Evolutionary conservation across 805 yeast genomes (phyloP), one percentile per base, ranked within the genome.

Genomic region (Nakazawaea molendinolei): DNA sequence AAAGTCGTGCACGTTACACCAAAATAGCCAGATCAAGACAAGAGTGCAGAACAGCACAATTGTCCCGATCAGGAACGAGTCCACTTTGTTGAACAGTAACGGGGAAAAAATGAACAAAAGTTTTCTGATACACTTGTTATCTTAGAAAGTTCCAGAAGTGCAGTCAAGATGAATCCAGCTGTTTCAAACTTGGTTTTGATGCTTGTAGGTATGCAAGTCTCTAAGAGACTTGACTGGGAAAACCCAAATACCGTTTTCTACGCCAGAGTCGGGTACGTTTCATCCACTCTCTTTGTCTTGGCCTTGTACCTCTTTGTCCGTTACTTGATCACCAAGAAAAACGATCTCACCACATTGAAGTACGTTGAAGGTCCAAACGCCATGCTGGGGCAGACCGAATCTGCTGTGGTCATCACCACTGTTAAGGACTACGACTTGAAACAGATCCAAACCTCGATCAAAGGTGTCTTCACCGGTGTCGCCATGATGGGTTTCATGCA

Each of bases 401-500:
- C 74, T 44, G 76, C 75, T 60, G 72, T 87, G 43, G 83, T 84
- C 44, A 85, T 90, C 46, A 86, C 96, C 47, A 90, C 97, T 36
- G 86, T 87, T 46, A 86, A 78, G 69, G 96, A 92, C 51, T 92
- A 92, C 69, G 98, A 92, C 63, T 74, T 89, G 59, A 72, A 78
- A 56, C 96, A 90, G 67, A 73, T 90, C 44, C 78, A 84, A 60
- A 43, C 75, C 35, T 79, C 86, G 42, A 72, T 89, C 61, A 86
- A 84, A 64, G 76, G 94, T 46, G 74, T 86, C 48, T 79, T 81
- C 71, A 84, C 94, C 45, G 83, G 94, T 46, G 57, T 89, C 49
- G 96, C 95, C 52, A 86, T 92, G 95, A 89, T 92, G 89, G 95
- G 82, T 18, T 84, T 90, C 79, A 89, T 90, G 97, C 98, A 92